Percentiles rank a stretch among this genome's conserved stretches.
phyloP scores from a whole-genome alignment of 768 basidiomycete genomes.

The Naematelia aurantialba region DNA sequence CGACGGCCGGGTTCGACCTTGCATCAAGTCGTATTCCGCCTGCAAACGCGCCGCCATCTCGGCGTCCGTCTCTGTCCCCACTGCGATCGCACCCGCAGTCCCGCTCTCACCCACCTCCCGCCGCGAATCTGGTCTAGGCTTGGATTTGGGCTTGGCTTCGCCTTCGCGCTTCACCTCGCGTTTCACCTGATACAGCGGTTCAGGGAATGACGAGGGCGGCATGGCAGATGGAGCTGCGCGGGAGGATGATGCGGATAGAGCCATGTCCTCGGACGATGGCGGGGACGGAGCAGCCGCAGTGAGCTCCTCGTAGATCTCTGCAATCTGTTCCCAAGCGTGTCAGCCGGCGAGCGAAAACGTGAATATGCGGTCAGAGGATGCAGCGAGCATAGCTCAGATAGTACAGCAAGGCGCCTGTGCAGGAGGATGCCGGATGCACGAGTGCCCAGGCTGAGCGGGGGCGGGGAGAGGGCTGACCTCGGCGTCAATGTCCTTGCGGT shows the following conservation, averaged over 20 bases:
- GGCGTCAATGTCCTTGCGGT: constrained; percentile 66
- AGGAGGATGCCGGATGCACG: too few species aligned
- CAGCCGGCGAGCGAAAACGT: constrained; percentile 14
- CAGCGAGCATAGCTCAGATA: neutral
- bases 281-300: constrained; percentile 17
- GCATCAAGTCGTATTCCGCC: constrained; percentile 59
- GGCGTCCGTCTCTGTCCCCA: constrained; percentile 59
- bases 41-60: constrained; percentile 69
- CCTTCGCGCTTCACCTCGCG: constrained; percentile 23
- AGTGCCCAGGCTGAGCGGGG: too few species aligned
- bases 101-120: constrained; percentile 7
- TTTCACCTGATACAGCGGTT: constrained; percentile 15
- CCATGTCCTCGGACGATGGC: constrained; percentile 18
- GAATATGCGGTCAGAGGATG: constrained; percentile 1
- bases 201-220: constrained; percentile 27
- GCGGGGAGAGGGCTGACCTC: constrained; percentile 67
- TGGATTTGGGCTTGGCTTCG: constrained; percentile 4
- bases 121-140: constrained; percentile 2
- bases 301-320: constrained; percentile 35
- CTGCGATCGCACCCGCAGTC: too few species aligned
- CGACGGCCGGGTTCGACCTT: constrained; percentile 47
- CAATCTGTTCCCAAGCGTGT: constrained; percentile 32
- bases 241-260: constrained; percentile 12
- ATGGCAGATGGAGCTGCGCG: constrained; percentile 8
- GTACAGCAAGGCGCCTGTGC: too few species aligned